These are phyloP conservation scores for Metschnikowia shivogae DNA, from an alignment of 805 yeast species.

Conservation along the genomic window DNA sequence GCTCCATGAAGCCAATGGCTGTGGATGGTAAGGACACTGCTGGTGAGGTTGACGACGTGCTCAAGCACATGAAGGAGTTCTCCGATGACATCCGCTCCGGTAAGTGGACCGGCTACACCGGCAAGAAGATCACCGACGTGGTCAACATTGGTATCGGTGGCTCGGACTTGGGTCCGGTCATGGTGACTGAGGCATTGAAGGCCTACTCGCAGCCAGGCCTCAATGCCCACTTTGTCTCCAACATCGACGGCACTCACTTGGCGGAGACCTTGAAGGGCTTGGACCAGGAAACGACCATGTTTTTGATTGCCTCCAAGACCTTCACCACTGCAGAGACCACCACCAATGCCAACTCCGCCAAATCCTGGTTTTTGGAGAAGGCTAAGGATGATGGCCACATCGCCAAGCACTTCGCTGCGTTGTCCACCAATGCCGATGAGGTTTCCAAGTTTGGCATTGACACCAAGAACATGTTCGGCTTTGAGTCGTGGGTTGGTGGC, in stretches of 20 bases:
- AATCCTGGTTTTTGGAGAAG: conserved; percentile 81
- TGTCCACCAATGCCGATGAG: conserved; percentile 87
- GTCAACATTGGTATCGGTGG: conserved; percentile 99
- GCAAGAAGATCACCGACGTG: conserved; percentile 86
- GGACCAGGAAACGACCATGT: conserved; percentile 88
- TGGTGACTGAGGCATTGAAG: conserved; percentile 98
- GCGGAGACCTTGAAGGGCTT: conserved; percentile 80
- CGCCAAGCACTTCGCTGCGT: conserved; percentile 96
- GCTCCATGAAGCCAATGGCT: conserved; percentile 73
- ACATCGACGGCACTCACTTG: conserved; percentile 97
- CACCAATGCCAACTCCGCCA: conserved; percentile 95
- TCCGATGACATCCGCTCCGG: conserved; percentile 88
- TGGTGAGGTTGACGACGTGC: conserved; percentile 85
- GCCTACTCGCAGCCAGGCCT: conserved; percentile 74
- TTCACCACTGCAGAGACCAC: conserved; percentile 96
- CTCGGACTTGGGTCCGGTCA: conserved; percentile 97
- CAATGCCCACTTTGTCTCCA: conserved; percentile 88
- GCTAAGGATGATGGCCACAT: conserved; percentile 68
- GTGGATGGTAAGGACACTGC: conserved; percentile 91
- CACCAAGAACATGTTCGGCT: conserved; percentile 97
- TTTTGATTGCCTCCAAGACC: conserved; percentile 92
- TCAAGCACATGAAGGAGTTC: conserved; percentile 96
- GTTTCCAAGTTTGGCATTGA: conserved; percentile 96
- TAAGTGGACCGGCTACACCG: conserved; percentile 94
- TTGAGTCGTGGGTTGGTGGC: conserved; percentile 99